These are phyloP conservation scores for Coniochaeta sp. DNA, from an alignment of 2,329 filamentous ascomycete genomes.

Conservation along the genomic window DNA sequence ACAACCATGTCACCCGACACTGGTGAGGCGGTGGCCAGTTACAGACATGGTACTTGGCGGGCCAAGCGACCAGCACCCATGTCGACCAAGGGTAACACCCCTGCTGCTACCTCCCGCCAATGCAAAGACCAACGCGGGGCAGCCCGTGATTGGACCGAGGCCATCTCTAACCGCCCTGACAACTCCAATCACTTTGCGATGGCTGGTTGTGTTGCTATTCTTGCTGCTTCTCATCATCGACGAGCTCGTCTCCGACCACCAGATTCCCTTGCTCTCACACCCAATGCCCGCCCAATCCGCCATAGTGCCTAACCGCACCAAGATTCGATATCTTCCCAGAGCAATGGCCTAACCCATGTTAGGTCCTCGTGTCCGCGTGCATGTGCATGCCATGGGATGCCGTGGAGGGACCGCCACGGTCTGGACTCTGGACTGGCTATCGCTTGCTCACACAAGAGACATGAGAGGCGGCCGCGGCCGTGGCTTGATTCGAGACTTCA, in stretches of 20 bases:
- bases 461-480: neutral
- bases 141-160: neutral
- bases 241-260: neutral
- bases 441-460: neutral
- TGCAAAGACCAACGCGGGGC: constrained; percentile 3
- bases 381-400: neutral
- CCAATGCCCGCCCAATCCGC: constrained; percentile 1
- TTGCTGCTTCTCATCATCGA: neutral
- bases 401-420: neutral
- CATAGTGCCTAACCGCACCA: constrained; percentile 2
- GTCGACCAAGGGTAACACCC: neutral
- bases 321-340: constrained; percentile 1
- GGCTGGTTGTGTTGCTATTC: constrained; percentile 1
- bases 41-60: constrained; percentile 14
- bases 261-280: neutral
- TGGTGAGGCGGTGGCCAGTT: constrained; percentile 14
- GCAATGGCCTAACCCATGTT: neutral
- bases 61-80: neutral
- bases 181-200: constrained; percentile 1
- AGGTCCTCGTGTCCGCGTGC: neutral
- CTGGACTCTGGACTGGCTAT: neutral
- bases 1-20: constrained; percentile 12
- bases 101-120: neutral
- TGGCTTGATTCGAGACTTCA: neutral
- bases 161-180: constrained; percentile 3